These are phyloP conservation scores for Pestalotiopsis sp. DNA, from an alignment of 2,329 filamentous ascomycete genomes.

Conservation along the genomic window DNA sequence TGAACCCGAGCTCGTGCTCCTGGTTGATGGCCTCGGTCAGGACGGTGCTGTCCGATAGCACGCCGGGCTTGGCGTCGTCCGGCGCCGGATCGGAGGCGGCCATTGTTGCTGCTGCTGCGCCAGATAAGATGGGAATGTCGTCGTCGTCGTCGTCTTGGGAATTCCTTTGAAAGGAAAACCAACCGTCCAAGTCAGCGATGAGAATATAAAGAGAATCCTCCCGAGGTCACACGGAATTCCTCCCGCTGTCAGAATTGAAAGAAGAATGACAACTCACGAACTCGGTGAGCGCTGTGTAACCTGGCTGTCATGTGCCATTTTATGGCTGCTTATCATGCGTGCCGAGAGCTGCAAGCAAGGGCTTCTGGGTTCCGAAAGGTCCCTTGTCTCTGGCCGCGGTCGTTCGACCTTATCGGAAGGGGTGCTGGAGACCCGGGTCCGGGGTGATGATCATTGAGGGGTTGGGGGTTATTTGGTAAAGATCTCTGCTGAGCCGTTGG, in stretches of 20 bases:
- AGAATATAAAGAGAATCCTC: background rate
- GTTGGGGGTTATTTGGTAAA: background rate
- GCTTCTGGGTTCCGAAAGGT: background rate
- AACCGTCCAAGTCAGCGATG: background rate
- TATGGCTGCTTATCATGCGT: background rate
- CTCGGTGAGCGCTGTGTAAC: background rate
- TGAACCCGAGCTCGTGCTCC: conserved; percentile 43
- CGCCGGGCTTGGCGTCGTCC: conserved; percentile 18
- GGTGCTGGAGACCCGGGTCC: background rate
- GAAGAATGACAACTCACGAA: background rate
- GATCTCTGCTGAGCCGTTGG: background rate
- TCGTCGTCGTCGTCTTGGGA: background rate
- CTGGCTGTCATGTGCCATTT: conserved; percentile 13
- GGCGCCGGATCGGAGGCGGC: conserved; percentile 3
- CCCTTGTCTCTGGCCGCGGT: background rate
- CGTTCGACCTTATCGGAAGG: background rate
- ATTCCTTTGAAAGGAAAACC: background rate
- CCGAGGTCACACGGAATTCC: background rate
- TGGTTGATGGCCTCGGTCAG: conserved; percentile 40
- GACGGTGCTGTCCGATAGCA: conserved; percentile 16
- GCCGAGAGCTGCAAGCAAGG: background rate
- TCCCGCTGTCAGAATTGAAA: background rate
- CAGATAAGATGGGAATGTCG: background rate
- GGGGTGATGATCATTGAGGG: conserved; percentile 4
- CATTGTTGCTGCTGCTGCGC: background rate